These are phyloP conservation scores for Talaromyces sp. DNA, from an alignment of 2,329 filamentous ascomycete genomes.

Conservation along the genomic window DNA sequence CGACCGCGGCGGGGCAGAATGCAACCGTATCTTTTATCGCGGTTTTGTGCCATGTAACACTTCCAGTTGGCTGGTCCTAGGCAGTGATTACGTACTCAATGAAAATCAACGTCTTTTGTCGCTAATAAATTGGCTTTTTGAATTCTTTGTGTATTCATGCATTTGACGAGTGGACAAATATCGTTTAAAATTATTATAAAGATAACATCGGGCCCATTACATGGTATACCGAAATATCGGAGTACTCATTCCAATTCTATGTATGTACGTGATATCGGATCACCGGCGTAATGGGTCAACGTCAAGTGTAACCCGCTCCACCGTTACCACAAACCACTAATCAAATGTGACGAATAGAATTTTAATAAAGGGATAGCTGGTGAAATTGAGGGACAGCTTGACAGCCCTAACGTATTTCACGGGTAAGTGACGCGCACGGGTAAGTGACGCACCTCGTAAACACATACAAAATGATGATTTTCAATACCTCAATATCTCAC, in stretches of 20 bases:
- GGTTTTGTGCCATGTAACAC: conserved; percentile 4
- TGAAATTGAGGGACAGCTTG: neutral
- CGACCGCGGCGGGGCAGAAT: conserved; percentile 1
- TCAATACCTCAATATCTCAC: too few relatives aligned
- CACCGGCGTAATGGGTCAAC: neutral
- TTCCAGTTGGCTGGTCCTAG: neutral
- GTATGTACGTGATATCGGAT: neutral
- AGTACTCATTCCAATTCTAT: neutral
- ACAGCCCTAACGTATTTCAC: too few relatives aligned
- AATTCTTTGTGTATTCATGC: neutral
- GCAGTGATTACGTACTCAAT: neutral
- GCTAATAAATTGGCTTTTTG: neutral
- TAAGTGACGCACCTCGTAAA: too few relatives aligned
- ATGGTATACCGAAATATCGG: neutral
- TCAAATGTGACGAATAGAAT: neutral
- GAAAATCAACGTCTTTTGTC: neutral
- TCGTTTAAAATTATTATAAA: neutral
- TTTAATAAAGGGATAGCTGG: neutral
- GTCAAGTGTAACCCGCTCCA: neutral
- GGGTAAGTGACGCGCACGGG: too few relatives aligned
- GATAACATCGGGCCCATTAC: neutral
- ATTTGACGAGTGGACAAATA: neutral
- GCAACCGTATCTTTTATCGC: conserved; percentile 11
- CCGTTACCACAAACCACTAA: neutral
- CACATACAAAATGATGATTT: too few relatives aligned